Base-by-base conservation (phyloP, 176 grass and related monocot species). In the Aegilops speltoides region DNA sequence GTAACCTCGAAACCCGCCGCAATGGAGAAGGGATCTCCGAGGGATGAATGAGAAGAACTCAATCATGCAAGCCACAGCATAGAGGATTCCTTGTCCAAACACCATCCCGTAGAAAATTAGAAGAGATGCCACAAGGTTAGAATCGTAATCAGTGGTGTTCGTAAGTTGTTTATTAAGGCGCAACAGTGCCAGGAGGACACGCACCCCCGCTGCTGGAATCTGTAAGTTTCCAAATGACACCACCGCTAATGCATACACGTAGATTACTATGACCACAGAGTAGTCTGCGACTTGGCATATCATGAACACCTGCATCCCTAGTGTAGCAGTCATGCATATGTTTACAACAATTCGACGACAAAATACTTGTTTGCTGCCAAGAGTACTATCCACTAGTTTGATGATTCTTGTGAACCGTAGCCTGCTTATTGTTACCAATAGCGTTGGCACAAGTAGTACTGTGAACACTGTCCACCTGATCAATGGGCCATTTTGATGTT, bases 341-440 rank as follows among this genome's bases (percentile, higher is more conserved):
- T 73, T 73, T 15, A 3, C 24, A 73, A 26, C 41, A 16, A 73
- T 10, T 25, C n/a, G 38, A 3, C 5, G n/a, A 2, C 70, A 73
- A 25, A 73, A 16, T 73, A 15, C 70, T 45, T 45, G 22, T 73
- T 12, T 73, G n/a, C 38, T 73, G 38, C 70, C 70, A 10, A 46
- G 11, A 73, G 22, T 12, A 8, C 70, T 73, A 8, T 72, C 70
- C 70, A 24, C n/a, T 45, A 73, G 70, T 73, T 22, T 72, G 68
- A 72, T 41, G 20, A 72, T 41, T 23, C 36, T 40, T 12, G 10
- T 0, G 36, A 72, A 72, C 34, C 20, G 19, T 72, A 72, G 3
- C 68, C 68, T 72, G 68, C 68, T 72, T 41, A 72, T 72, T 3
- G 68, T 72, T 72, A 72, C 68, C 68, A 72, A n/a, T 5, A 72